Base-by-base conservation (phyloP, 768 basidiomycete species). In the Xerocomellus intermedius region DNA sequence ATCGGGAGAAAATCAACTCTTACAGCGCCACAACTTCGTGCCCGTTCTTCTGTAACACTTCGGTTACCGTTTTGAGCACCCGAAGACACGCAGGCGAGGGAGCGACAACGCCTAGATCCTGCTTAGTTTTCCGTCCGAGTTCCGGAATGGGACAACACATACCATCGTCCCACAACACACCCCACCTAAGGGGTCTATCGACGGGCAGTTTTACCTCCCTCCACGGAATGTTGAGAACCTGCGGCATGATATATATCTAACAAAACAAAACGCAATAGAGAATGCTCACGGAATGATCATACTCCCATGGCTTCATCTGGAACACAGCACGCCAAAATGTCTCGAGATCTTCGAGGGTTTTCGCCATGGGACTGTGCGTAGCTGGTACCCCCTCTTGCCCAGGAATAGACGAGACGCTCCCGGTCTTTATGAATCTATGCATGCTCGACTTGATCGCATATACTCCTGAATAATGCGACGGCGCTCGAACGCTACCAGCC, bases 281-380 rank as follows among this genome's bases (percentile, higher is more conserved):
- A 17, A 28, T 21, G 53, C 68, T 65, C 54, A 77, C 77, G 4
- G 63, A 63, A 53, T 82, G 79, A 63, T 89, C 87, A 56, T 87
- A 87, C 16, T 77, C 74, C 85, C 86, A 88, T 16, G 87, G 84
- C 51, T 79, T 79, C 68, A 81, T 82, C 42, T 71, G 71, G 21
- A 87, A 74, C 8, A 88, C 74, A 14, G 82, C 75, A 58, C 80
- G 80, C 83, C 83, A 87, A 66, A 87, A 83, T 50, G 84, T 81
- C 47, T 80, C 78, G 36, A 89, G 68, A 64, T 88, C 85, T 16
- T 77, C 79, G 37, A 87, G 71, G n/a, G 74, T 83, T 38, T 74
- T 72, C 2, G 86, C 81, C 79, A 89, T 82, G 2, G 87, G 86
- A 21, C 83, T 77, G 38, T 78, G 74, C 16, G 82, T 71, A 14